Conservation (phyloP, 352 stramenopile species). For the Stramenopiles sp. region DNA sequence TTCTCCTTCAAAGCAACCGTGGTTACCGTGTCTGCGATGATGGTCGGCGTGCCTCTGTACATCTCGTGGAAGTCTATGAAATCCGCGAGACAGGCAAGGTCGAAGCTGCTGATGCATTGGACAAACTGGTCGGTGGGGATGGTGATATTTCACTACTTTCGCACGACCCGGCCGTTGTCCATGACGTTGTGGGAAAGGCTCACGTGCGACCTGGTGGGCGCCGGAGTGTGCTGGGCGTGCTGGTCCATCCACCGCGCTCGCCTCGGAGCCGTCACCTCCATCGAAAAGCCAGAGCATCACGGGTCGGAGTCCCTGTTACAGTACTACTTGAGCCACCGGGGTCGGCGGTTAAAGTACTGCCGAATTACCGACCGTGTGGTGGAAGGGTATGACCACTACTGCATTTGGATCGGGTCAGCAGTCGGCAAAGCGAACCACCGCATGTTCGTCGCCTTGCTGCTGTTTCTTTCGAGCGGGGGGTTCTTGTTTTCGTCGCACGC, state of each 20-base stretch:
- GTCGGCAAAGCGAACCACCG: constrained; percentile 22
- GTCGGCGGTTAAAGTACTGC: constrained; percentile 21
- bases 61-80: background rate
- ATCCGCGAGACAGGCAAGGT: background rate
- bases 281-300: background rate
- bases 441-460: constrained; percentile 20
- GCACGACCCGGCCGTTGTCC: background rate
- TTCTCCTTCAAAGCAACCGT: background rate
- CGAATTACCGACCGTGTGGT: constrained; percentile 19
- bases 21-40: background rate
- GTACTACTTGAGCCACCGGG: background rate
- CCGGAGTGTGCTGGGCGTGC: background rate
- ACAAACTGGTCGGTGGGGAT: background rate
- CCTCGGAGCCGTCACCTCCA: background rate
- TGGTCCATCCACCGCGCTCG: background rate
- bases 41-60: too few relatives aligned
- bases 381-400: constrained; percentile 24
- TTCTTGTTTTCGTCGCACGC: constrained; percentile 7
- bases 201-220: background rate
- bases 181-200: too few relatives aligned
- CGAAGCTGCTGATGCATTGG: background rate
- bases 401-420: constrained; percentile 20
- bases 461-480: background rate
- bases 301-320: background rate
- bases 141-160: background rate